Conservation (phyloP, 257 asterid species). For the Schizonepeta tenuifolia region DNA sequence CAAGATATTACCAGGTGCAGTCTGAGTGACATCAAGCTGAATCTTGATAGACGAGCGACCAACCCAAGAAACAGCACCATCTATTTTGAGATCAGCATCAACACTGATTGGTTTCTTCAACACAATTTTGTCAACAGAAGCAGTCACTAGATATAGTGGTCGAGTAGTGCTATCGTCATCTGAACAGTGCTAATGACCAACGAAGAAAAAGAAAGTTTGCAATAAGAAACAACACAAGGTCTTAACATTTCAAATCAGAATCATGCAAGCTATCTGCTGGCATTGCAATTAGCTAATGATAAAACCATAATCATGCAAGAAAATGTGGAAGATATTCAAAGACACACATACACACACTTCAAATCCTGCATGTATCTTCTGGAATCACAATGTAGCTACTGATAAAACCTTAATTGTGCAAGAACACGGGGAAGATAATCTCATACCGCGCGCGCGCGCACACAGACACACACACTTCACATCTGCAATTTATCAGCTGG, state of each 20-base stretch:
- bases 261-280: neutral
- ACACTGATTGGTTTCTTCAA: conserved; percentile 83
- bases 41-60: conserved; percentile 87
- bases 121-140: conserved; percentile 90
- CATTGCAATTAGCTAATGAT: conserved; percentile 11
- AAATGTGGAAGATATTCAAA: no score
- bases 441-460: no score
- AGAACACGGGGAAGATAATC: no score
- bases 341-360: neutral
- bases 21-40: conserved; percentile 83
- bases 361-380: neutral
- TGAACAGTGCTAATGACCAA: conserved; percentile 69
- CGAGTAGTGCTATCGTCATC: conserved; percentile 81
- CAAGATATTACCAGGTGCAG: conserved; percentile 53
- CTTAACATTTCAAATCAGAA: neutral
- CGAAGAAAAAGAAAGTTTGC: conserved; percentile 12
- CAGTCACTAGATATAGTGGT: conserved; percentile 82
- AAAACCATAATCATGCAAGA: neutral
- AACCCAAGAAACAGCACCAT: conserved; percentile 94
- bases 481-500: neutral
- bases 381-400: conserved; percentile 6
- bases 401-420: neutral
- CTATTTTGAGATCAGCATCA: conserved; percentile 70
- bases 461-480: no score
- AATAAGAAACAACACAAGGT: conserved; percentile 18